Evolutionary conservation across 2,329 filamentous ascomycete species (phyloP), one percentile per base, ranked within the genome.

Genomic region (Sclerotiophoma versabilis): DNA sequence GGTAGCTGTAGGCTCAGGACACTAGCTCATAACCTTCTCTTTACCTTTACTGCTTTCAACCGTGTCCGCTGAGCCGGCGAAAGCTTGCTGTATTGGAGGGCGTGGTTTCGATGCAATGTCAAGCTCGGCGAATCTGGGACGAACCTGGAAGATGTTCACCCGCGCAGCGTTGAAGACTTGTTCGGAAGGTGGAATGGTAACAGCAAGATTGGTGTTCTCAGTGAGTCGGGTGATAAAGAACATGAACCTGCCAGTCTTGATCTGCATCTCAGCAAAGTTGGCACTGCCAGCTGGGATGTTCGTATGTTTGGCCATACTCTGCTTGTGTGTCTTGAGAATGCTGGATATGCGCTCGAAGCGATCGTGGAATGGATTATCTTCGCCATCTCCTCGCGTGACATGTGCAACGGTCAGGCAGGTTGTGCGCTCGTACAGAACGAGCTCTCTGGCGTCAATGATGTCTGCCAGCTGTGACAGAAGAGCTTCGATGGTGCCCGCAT

Each of bases 281-380:
- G 92, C 90, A 4, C 88, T 87, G 60, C 90, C 90, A 47, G 90
- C 87, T n/a, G 90, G 89, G 22, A 89, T 90, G 42, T 89, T 89
- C 1, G 89, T 92, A 75, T 90, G 92, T 64, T 89, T 87, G 50
- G 81, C 79, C 74, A 84, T 82, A 43, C 77, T 86, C 79, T 98
- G 93, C 80, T 98, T 99, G 81, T 98, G 97, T 54, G 93, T 93
- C 79, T 99, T 99, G 78, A 99, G 90, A 70, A 99, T 97, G 75
- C 96, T 98, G 58, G 90, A 95, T 71, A 99, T 90, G 64, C 90
- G 89, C 81, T 99, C 95, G 67, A 96, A 92, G 2, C 95, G 90
- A 76, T 99, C 95, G 44, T 89, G 89, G 58, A 91, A 96, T 1
- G 95, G 93, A 73, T 99, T 99, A 44, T 85, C 77, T 29, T 84